Conservation (phyloP, 2,329 filamentous ascomycete species). For the Zymoseptoria crescenta region DNA sequence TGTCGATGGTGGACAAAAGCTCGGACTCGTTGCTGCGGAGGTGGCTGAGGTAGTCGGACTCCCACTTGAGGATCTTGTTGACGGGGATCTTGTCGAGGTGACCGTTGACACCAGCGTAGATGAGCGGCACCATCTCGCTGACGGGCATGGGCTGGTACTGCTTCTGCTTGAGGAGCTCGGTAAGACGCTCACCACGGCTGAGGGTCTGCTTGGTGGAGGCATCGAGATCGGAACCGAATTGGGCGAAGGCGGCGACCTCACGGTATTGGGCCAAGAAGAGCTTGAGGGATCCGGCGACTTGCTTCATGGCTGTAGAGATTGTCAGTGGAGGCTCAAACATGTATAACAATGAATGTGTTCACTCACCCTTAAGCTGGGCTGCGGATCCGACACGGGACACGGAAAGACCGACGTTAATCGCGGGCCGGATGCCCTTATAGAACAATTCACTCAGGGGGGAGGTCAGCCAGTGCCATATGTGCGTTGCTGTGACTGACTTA, state of each 20-base stretch:
- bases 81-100: slow-evolving; percentile 83
- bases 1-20: slow-evolving; percentile 77
- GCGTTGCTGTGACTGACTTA: too few relatives aligned
- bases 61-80: slow-evolving; percentile 84
- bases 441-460: too few relatives aligned
- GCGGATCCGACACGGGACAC: slow-evolving; percentile 99
- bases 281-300: slow-evolving; percentile 98
- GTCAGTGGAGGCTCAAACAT: too few relatives aligned
- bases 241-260: slow-evolving; percentile 98
- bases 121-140: slow-evolving; percentile 99
- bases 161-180: slow-evolving; percentile 99
- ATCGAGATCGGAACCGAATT: slow-evolving; percentile 99
- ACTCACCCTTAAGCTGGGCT: slow-evolving; percentile 76
- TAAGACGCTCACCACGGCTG: slow-evolving; percentile 94
- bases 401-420: slow-evolving; percentile 99
- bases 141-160: slow-evolving; percentile 98
- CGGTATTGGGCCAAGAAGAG: slow-evolving; percentile 99
- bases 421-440: slow-evolving; percentile 94
- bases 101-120: slow-evolving; percentile 99
- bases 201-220: slow-evolving; percentile 98
- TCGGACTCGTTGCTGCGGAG: slow-evolving; percentile 85
- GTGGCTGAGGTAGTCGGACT: slow-evolving; percentile 87
- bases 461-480: too few relatives aligned
- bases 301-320: slow-evolving; percentile 73
- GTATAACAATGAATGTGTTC: too few relatives aligned